Evolutionary conservation across 1,284 basidiomycete genomes (phyloP).

Genomic region (Cryptococcus floricola): DNA sequence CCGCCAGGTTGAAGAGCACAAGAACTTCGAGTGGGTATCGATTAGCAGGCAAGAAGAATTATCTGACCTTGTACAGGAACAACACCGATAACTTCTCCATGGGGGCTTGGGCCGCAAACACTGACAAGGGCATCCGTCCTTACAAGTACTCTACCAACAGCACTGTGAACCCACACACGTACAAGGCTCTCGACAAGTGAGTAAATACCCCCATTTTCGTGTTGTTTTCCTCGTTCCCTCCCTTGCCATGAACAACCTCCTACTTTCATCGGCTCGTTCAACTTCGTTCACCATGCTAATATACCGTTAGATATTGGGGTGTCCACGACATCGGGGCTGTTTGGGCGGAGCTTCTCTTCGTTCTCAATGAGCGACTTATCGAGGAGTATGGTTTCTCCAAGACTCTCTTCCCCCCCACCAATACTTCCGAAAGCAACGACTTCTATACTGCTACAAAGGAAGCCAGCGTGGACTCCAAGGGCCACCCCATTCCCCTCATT

Average conservation of each 20-base stretch:
- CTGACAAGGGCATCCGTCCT: conserved; percentile 73
- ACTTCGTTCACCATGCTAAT: background rate
- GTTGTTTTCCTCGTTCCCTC: background rate
- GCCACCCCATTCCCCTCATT: conserved; percentile 59
- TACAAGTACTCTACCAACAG: conserved; percentile 75
- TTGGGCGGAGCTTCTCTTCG: conserved; percentile 92
- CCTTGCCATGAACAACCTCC: too few relatives aligned
- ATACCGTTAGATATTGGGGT: conserved; percentile 26
- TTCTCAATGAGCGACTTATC: conserved; percentile 70
- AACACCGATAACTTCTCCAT: conserved; percentile 61
- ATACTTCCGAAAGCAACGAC: conserved; percentile 52
- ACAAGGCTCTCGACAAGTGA: conserved; percentile 86
- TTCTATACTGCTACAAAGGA: conserved; percentile 59
- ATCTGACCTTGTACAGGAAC: conserved; percentile 40
- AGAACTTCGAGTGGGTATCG: conserved; percentile 42
- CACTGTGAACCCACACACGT: conserved; percentile 81
- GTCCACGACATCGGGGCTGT: conserved; percentile 86
- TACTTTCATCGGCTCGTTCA: too few relatives aligned
- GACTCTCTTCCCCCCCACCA: conserved; percentile 71
- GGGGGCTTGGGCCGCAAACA: conserved; percentile 92
- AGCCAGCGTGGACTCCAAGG: conserved; percentile 46
- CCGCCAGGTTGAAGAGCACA: conserved; percentile 67
- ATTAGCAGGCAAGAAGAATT: conserved; percentile 4
- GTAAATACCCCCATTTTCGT: background rate
- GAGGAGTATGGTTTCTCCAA: conserved; percentile 74